Conservation (phyloP, 2,329 filamentous ascomycete genomes). For the Colletotrichum scovillei region DNA sequence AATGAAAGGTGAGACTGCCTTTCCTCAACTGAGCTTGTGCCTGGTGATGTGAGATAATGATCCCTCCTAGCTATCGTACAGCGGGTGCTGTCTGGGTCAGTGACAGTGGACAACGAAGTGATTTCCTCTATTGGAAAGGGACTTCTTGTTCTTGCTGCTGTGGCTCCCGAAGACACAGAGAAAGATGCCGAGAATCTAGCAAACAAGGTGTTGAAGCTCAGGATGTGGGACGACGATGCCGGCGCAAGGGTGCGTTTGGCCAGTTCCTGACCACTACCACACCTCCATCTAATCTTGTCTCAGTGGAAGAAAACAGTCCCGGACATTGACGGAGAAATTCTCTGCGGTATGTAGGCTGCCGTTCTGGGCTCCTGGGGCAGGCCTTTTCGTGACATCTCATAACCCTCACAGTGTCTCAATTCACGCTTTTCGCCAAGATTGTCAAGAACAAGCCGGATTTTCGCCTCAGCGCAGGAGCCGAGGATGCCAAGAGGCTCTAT, state of each 20-base stretch:
- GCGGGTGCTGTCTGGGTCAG: conserved; percentile 92
- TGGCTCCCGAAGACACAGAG: conserved; percentile 89
- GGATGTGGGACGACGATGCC: conserved; percentile 87
- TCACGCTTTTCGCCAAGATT: conserved; percentile 91
- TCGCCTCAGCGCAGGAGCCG: conserved; percentile 83
- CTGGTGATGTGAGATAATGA: conserved; percentile 30
- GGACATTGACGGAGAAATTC: conserved; percentile 89
- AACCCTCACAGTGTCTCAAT: conserved; percentile 83
- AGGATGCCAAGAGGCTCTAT: conserved; percentile 85
- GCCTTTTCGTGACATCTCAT: background rate
- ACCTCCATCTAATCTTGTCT: conserved; percentile 9
- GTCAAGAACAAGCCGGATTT: conserved; percentile 98
- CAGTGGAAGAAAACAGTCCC: conserved; percentile 92
- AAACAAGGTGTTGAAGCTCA: conserved; percentile 87
- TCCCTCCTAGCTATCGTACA: conserved; percentile 81
- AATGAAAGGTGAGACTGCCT: conserved; percentile 50
- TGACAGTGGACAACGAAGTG: conserved; percentile 91
- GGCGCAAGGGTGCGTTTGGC: conserved; percentile 68
- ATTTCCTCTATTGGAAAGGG: conserved; percentile 93
- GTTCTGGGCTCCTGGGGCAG: background rate
- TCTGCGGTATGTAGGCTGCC: conserved; percentile 78
- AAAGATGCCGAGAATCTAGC: conserved; percentile 89
- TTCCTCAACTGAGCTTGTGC: conserved; percentile 28
- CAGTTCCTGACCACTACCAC: conserved; percentile 9
- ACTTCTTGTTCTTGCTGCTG: conserved; percentile 89